A percentile compares a stretch with the other conserved stretches of the same genome.
Evolutionary conservation across 2,329 filamentous ascomycete genomes (phyloP).

Genomic region (Beauveria australis): DNA sequence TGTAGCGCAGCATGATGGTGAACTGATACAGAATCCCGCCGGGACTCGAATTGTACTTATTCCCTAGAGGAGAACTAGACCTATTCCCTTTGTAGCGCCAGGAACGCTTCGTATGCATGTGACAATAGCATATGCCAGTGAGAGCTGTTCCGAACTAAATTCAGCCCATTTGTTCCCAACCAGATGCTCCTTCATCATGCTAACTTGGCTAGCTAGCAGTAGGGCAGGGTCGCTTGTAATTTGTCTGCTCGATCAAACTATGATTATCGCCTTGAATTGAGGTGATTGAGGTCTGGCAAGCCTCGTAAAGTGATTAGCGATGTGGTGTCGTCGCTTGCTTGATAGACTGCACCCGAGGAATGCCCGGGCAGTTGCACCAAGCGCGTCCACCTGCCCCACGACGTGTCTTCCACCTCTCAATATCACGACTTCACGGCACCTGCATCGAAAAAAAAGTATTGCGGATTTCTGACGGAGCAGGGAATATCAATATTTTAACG

Average conservation of each 20-base stretch:
- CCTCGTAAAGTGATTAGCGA: neutral
- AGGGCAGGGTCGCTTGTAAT: no score
- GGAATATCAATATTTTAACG: neutral
- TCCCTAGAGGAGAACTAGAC: conserved; percentile 25
- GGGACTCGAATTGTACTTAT: conserved; percentile 24
- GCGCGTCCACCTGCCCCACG: conserved; percentile 12
- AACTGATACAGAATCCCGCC: conserved; percentile 21
- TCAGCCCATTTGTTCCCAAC: neutral
- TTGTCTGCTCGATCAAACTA: no score
- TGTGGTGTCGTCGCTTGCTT: neutral
- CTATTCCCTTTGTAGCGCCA: conserved; percentile 13
- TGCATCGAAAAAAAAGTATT: neutral
- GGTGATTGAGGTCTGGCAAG: neutral
- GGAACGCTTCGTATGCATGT: neutral
- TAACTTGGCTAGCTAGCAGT: neutral
- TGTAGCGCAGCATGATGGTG: conserved; percentile 15
- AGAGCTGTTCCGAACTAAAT: no score
- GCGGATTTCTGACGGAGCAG: neutral
- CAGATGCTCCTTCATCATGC: neutral
- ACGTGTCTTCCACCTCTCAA: neutral
- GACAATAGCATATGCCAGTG: neutral
- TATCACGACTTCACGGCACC: neutral
- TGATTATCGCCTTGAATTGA: neutral
- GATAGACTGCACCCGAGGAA: conserved; percentile 7
- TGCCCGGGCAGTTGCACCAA: conserved; percentile 8